phyloP scores from a whole-genome alignment of 768 basidiomycete species.

The Tricholoma bakamatsutake region DNA sequence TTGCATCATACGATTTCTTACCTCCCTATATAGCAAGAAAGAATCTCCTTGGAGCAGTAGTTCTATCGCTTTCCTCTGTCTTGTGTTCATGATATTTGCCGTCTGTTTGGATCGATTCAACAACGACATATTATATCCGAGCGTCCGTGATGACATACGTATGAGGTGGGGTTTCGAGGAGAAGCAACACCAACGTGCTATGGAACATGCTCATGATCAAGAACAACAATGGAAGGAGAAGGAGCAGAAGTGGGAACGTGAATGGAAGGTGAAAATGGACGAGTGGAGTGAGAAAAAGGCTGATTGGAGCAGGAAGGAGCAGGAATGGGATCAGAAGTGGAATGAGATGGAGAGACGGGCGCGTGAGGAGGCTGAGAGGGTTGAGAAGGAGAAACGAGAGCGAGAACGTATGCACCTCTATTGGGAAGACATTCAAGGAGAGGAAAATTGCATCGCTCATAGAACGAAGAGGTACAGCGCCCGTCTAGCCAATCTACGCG shows the following conservation, averaged over 20 bases:
- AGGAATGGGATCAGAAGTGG: background rate
- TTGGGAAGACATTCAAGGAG: conserved; percentile 11
- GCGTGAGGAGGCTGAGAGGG: background rate
- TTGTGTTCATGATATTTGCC: background rate
- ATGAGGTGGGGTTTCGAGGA: background rate
- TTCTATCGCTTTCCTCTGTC: background rate
- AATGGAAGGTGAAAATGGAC: background rate
- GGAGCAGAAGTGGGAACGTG: background rate
- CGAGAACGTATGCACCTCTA: conserved; percentile 10
- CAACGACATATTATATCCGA: background rate
- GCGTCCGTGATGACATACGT: background rate
- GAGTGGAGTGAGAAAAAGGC: background rate
- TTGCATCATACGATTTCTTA: too few species aligned
- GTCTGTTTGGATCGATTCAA: background rate
- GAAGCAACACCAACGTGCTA: background rate
- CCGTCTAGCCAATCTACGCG: conserved; percentile 8
- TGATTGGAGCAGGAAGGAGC: background rate
- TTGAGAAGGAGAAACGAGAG: conserved; percentile 6
- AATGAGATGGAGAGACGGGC: background rate
- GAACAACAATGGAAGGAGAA: background rate
- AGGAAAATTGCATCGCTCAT: conserved; percentile 6
- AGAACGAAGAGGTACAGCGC: conserved; percentile 10
- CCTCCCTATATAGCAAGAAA: background rate
- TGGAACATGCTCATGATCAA: background rate
- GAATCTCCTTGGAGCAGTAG: background rate